phyloP scores from a whole-genome alignment of 306 rosid species.

The Senna tora region DNA sequence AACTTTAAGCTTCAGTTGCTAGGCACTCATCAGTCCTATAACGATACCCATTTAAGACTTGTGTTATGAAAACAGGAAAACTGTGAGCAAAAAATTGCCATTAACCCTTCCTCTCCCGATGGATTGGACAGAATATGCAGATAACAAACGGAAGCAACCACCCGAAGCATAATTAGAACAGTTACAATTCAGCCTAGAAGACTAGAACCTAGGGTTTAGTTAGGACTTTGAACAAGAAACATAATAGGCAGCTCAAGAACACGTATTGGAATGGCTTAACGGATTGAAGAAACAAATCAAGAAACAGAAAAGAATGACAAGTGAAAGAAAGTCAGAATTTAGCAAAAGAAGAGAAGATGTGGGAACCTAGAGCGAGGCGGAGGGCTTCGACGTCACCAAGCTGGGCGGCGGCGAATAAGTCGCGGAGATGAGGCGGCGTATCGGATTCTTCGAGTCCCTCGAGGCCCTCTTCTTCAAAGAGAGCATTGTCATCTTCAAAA shows the following conservation, averaged over 20 bases:
- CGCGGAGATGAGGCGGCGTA: constrained; percentile 72
- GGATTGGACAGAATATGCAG: background rate
- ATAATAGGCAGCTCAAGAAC: constrained; percentile 4
- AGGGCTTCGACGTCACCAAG: constrained; percentile 63
- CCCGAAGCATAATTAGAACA: background rate
- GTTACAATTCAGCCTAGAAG: background rate
- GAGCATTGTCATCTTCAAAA: constrained; percentile 64
- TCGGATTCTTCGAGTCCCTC: constrained; percentile 51
- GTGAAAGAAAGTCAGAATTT: background rate
- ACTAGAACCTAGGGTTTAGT: constrained; percentile 22
- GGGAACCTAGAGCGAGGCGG: constrained; percentile 73
- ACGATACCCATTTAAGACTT: background rate
- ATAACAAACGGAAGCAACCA: background rate
- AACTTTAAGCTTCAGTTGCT: background rate
- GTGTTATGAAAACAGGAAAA: background rate
- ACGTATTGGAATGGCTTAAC: background rate
- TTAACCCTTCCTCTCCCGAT: no score
- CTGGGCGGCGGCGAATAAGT: constrained; percentile 66
- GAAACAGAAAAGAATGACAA: background rate
- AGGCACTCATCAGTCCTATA: background rate
- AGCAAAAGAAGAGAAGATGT: background rate
- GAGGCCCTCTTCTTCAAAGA: constrained; percentile 74
- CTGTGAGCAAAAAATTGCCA: background rate
- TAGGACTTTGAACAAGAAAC: constrained; percentile 17
- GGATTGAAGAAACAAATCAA: background rate